These are phyloP conservation scores for Tylopilus orsonianus DNA, from an alignment of 1,284 basidiomycete species.

Conservation along the genomic window DNA sequence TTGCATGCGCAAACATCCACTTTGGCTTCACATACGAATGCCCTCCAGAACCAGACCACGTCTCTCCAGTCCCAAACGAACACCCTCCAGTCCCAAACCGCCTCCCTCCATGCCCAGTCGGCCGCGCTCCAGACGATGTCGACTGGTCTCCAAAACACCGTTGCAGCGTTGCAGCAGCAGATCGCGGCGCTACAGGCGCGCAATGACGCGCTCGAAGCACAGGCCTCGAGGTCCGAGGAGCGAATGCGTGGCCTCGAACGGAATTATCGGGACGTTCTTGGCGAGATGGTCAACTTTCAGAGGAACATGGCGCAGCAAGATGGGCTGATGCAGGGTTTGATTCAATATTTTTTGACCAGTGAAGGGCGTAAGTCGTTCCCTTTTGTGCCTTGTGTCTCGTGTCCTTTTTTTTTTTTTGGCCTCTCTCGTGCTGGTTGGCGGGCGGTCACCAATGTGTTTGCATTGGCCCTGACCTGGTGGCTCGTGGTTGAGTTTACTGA, in stretches of 20 bases:
- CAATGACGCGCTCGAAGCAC: conserved; percentile 41
- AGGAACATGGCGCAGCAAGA: conserved; percentile 86
- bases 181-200: conserved; percentile 27
- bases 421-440: too few species aligned
- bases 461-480: too few species aligned
- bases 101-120: conserved; percentile 29
- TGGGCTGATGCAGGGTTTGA: conserved; percentile 77
- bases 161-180: conserved; percentile 29
- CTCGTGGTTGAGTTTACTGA: too few species aligned
- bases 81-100: conserved; percentile 33
- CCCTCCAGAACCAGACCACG: conserved; percentile 28
- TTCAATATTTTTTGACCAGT: conserved; percentile 77
- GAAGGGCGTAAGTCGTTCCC: conserved; percentile 52
- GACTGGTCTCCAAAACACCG: conserved; percentile 26
- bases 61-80: conserved; percentile 27
- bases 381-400: background rate
- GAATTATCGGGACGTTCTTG: conserved; percentile 76
- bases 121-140: conserved; percentile 29
- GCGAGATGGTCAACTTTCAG: conserved; percentile 84
- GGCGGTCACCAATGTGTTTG: too few species aligned
- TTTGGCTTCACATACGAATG: conserved; percentile 26
- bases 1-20: conserved; percentile 28
- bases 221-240: conserved; percentile 61
- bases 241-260: conserved; percentile 61
- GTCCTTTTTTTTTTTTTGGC: background rate